Base-by-base conservation (phyloP, 2,329 filamentous ascomycete genomes). In the Pyricularia sp. region DNA sequence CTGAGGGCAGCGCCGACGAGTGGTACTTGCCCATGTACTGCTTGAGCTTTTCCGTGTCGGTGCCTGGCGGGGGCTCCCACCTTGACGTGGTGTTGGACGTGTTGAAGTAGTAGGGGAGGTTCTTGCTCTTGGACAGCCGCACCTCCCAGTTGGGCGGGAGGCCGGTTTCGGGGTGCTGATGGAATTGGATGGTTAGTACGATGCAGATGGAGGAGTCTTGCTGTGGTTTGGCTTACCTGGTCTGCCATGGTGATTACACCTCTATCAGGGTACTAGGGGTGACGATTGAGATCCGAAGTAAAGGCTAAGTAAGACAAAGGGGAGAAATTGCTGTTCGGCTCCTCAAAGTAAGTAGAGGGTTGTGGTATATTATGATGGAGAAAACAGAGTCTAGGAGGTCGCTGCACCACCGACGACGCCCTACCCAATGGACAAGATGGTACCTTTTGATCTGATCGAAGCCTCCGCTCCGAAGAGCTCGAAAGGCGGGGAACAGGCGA, bases 81-180 rank as follows among this genome's bases (percentile, higher is more conserved):
- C 92, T 88, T 72, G 95, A 98, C 78, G 93, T 89, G 79, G 94
- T 94, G 72, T 93, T 92, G 73, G 81, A 82, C 64, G 90, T 84
- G 81, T 97, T 96, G 90, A 97, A 98, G 84, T 98, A 99, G 85
- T 99, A 99, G 55, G 95, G 95, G 50, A 98, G 90, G 82, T 97
- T 97, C 84, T 97, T 98, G 80, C 93, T 97, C 84, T 97, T 97
- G 80, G 93, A 97, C 83, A 96, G 93, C 79, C 95, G 93, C 77
- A 99, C 93, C 83, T 98, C 95, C 94, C 94, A 97, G 79, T 89
- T 88, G 66, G 88, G 79, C 71, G 94, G 94, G 72, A 97, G 88
- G 78, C 94, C 94, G 74, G 90, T 89, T 69, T 93, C 91, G 76
- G 86, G 81, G 88, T 91, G 61, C 55, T 31, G 30, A n/a, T 30